Evolutionary conservation across 2,329 filamentous ascomycete species (phyloP), one percentile per base, ranked within the genome.

Genomic region (Dothistroma septosporum): DNA sequence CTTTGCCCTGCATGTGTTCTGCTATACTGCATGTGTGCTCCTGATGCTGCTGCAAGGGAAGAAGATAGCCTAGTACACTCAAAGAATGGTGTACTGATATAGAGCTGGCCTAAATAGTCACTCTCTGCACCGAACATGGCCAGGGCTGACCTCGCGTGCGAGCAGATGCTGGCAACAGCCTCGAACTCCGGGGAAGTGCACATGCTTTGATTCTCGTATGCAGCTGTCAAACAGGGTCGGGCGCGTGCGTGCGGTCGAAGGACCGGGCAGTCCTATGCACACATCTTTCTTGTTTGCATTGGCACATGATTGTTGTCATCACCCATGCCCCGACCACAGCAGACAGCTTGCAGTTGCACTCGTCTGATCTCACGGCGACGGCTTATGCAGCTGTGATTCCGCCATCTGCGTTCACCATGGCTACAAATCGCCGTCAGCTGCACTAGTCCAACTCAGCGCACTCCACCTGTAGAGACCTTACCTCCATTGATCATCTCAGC

Each of bases 401-500:
- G n/a, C 61, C 65, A 55, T 72, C 69, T 10, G 66, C 69, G 16
- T 62, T 69, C 57, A 65, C 55, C 33, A 58, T 53, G 7, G 63
- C 63, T 65, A 44, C 16, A 21, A 11, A 49, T 5, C 8, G 10
- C 12, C 19, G 47, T 49, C 11, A 49, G 47, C 47, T 22, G 24
- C 8, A 11, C 7, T n/a, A 16, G 5, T 44, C 16, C 10, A n/a
- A n/a, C 14, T 19, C 16, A 24, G 21, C 63, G n/a, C 12, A 35
- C 32, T 35, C 12, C 7, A 12, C 7, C 32, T 35, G 32, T 12
- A 35, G 12, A 12, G 12, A 21, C 19, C 56, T 61, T 55, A 55
- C 71, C 72, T 57, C 74, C 74, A 53, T 74, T 76, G 21, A 76
- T 66, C 6, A 71, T 68, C 37, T 66, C 64, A 7, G 69, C 69